Evolutionary conservation across 352 stramenopile species (phyloP).

Genomic region (Pythium aristosporum): DNA sequence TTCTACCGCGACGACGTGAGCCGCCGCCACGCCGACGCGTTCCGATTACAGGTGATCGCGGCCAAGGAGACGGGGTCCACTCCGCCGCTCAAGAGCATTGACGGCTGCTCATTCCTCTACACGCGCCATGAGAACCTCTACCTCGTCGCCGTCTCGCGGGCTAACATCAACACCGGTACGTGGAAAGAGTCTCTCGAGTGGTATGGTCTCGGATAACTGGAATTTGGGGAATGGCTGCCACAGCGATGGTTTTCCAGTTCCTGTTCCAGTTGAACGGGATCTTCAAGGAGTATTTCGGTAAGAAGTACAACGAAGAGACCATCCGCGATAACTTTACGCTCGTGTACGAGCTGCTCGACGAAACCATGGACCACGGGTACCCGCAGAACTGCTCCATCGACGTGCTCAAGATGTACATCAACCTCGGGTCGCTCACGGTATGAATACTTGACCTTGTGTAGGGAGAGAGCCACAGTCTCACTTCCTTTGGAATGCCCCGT

Average conservation of each 20-base stretch:
- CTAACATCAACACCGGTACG: slow-evolving; percentile 94
- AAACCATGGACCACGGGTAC: slow-evolving; percentile 99
- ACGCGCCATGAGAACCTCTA: slow-evolving; percentile 97
- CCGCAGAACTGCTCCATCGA: slow-evolving; percentile 98
- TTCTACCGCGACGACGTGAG: slow-evolving; percentile 84
- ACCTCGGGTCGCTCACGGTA: slow-evolving; percentile 88
- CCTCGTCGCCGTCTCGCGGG: slow-evolving; percentile 95
- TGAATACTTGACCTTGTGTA: too few relatives aligned
- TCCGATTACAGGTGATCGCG: slow-evolving; percentile 91
- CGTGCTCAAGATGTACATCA: slow-evolving; percentile 98
- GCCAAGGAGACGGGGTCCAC: slow-evolving; percentile 95
- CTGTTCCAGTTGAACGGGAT: slow-evolving; percentile 96
- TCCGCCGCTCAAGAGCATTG: slow-evolving; percentile 94
- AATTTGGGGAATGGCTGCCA: not conserved
- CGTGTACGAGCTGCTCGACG: slow-evolving; percentile 98
- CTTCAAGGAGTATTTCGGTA: slow-evolving; percentile 97
- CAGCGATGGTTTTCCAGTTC: slow-evolving; percentile 95
- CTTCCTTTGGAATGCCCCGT: too few relatives aligned
- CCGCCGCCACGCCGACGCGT: slow-evolving; percentile 63
- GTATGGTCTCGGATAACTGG: not conserved
- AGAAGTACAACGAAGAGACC: slow-evolving; percentile 97
- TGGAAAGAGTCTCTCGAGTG: not conserved
- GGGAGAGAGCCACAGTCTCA: too few relatives aligned
- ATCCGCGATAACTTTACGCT: slow-evolving; percentile 99
- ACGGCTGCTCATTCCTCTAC: slow-evolving; percentile 98